Evolutionary conservation across 805 yeast genomes (phyloP), one percentile per base, ranked within the genome.

Genomic region (Metschnikowia reukaufii): DNA sequence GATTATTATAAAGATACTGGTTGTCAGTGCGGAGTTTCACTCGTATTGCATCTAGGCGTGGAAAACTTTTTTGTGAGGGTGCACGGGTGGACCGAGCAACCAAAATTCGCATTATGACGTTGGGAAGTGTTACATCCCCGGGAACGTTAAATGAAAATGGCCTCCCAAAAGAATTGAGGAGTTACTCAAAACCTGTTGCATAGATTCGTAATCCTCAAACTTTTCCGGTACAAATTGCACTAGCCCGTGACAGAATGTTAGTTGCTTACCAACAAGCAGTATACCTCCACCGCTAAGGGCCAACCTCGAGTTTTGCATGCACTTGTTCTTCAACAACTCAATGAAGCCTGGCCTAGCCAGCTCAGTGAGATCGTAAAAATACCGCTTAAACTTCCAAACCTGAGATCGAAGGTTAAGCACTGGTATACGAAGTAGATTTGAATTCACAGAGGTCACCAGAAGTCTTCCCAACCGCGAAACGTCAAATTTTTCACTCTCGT

Each of bases 201-300:
- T 37, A 9, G 47, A 47, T 18, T 57, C 62, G 34, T 56, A 58
- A 39, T 68, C 65, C 15, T 59, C 60, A 33, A 45, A 44, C 34
- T 64, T 63, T 36, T 67, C 69, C 1, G 76, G 70, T 2, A 63
- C 64, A 12, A 67, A 59, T 12, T 57, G 51, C 12, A 59, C 55
- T 15, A 70, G 48, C 0, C 77, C 77, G 35, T 72, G 75, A 49
- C 66, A 64, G 16, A 71, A 49, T 6, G 68, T 68, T 15, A 72
- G 57, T 13, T 59, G 64, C 45, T 64, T 70, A 2, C 68, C 74
- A 31, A 58, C 63, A 17, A 72, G 48, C 18, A 68, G 57, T 19
- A 68, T 49, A 1, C 64, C 56, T 1, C 72, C 72, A 3, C 66
- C 76, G 39, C 58, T 56, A 44, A 61, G 57, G 34, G 61, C 53